These are phyloP conservation scores for Symbiodinium pilosum DNA, from an alignment of 73 alveolate genomes.

Conservation along the genomic window DNA sequence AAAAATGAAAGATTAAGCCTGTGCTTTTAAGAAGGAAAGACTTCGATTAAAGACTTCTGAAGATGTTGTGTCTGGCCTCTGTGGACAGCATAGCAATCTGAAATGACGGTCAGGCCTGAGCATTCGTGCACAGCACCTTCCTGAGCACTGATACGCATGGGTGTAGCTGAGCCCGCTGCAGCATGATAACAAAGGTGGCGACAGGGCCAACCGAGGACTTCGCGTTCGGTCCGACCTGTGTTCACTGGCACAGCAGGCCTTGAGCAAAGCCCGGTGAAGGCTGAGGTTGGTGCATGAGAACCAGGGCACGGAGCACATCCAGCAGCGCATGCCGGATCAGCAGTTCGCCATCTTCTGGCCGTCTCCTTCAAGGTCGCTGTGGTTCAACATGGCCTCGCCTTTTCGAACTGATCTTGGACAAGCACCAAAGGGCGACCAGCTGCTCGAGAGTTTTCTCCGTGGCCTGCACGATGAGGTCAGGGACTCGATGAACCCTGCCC, in stretches of 20 bases:
- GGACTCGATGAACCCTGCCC: background rate
- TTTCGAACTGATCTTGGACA: too few relatives aligned
- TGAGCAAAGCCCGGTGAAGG: background rate
- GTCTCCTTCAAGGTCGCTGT: conserved; percentile 5
- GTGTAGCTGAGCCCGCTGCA: conserved; percentile 2
- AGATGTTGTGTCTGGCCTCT: background rate
- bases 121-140: background rate
- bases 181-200: conserved; percentile 50
- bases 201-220: conserved; percentile 55
- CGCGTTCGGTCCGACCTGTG: conserved; percentile 75
- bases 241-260: too few relatives aligned
- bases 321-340: conserved; percentile 79
- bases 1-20: too few relatives aligned
- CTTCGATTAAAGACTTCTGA: background rate
- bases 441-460: background rate
- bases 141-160: background rate
- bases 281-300: conserved; percentile 46
- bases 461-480: background rate
- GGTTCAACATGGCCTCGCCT: too few relatives aligned
- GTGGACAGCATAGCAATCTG: conserved; percentile 68
- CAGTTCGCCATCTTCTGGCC: conserved; percentile 77
- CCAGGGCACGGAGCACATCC: conserved; percentile 89
- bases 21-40: background rate
- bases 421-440: conserved; percentile 16
- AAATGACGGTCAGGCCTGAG: conserved; percentile 64